Evolutionary conservation across 108 stramenopile genomes (phyloP).

Genomic region (Stephanodiscus minutulus): DNA sequence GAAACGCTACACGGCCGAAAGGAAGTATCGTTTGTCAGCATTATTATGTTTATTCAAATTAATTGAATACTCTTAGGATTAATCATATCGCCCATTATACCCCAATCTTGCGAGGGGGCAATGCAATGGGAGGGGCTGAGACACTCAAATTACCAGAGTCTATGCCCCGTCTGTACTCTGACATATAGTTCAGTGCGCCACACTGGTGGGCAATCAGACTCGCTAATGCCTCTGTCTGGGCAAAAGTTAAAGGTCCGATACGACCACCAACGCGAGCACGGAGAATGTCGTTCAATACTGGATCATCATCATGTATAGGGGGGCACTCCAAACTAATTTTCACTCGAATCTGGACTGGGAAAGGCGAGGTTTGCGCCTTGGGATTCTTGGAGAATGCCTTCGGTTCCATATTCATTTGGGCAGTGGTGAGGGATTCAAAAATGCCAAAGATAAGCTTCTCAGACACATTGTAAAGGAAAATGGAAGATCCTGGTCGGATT

Average conservation of each 20-base stretch:
- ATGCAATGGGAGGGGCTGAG: constrained; percentile 77
- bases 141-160: constrained; percentile 57
- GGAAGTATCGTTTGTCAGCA: no score
- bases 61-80: no score
- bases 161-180: constrained; percentile 68
- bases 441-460: constrained; percentile 87
- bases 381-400: constrained; percentile 87
- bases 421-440: constrained; percentile 87
- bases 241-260: constrained; percentile 78
- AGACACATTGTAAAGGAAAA: constrained; percentile 88
- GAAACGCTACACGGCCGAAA: no score
- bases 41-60: no score
- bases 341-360: constrained; percentile 85
- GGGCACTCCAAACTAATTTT: constrained; percentile 85
- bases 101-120: constrained; percentile 77
- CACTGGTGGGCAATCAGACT: constrained; percentile 80
- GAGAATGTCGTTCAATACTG: constrained; percentile 78
- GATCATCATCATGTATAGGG: constrained; percentile 85
- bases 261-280: constrained; percentile 77
- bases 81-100: not conserved
- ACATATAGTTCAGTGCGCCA: constrained; percentile 86
- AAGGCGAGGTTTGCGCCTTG: constrained; percentile 81
- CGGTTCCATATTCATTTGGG: constrained; percentile 80
- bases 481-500: constrained; percentile 78
- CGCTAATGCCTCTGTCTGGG: constrained; percentile 81